These are phyloP conservation scores for Cryptococcus floricola DNA, from an alignment of 1,284 basidiomycete genomes.

Conservation along the genomic window DNA sequence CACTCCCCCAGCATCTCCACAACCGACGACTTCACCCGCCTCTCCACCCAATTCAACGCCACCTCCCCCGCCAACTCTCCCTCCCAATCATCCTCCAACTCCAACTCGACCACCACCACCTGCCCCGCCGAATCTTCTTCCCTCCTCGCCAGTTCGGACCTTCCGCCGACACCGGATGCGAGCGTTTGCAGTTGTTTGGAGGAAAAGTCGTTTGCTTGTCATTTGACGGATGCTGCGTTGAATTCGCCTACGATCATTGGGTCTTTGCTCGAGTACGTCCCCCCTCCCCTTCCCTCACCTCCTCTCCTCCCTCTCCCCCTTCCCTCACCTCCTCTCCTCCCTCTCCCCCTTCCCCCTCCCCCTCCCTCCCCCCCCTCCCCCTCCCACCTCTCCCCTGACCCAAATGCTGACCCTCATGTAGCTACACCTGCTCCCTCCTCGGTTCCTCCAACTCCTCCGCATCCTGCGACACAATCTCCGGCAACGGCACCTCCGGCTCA, in stretches of 20 bases:
- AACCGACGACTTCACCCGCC: constrained; percentile 58
- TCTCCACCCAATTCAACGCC: constrained; percentile 63
- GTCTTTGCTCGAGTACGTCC: constrained; percentile 54
- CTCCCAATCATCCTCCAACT: constrained; percentile 55
- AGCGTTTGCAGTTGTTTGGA: constrained; percentile 73
- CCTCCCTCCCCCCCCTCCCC: not conserved
- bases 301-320: too few species aligned
- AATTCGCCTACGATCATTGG: constrained; percentile 69
- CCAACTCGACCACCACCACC: constrained; percentile 58
- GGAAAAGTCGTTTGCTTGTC: constrained; percentile 62
- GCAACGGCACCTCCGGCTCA: constrained; percentile 66
- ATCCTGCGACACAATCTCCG: constrained; percentile 64
- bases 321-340: too few species aligned
- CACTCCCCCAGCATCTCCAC: constrained; percentile 28
- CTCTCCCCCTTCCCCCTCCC: too few species aligned
- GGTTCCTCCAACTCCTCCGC: constrained; percentile 57
- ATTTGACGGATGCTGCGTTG: constrained; percentile 60
- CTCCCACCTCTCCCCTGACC: not conserved
- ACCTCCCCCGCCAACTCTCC: constrained; percentile 63
- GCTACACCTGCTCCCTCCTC: constrained; percentile 67
- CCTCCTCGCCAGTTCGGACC: constrained; percentile 62
- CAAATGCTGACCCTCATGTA: not conserved
- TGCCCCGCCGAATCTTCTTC: constrained; percentile 63
- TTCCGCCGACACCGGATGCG: constrained; percentile 80
- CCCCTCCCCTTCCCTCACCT: too few species aligned